Evolutionary conservation across 371 early-diverging fungal species (phyloP).

Genomic region (Haplosporangium sp.): DNA sequence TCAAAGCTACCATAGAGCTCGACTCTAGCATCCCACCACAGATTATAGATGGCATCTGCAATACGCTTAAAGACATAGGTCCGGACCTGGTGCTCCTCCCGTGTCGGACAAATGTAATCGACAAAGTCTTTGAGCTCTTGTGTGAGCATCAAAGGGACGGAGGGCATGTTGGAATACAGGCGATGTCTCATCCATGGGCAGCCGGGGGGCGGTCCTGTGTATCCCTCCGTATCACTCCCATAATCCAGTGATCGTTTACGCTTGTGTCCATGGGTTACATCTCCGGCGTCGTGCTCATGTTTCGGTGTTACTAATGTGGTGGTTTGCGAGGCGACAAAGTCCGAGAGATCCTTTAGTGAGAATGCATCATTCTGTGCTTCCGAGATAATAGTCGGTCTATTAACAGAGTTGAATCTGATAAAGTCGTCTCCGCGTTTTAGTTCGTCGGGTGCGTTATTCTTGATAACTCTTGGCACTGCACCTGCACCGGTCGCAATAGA

Average conservation of each 20-base stretch:
- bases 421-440: conserved; percentile 31
- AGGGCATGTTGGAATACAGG: conserved; percentile 18
- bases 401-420: conserved; percentile 17
- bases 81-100: conserved; percentile 82
- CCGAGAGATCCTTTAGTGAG: too few relatives aligned
- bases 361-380: too few relatives aligned
- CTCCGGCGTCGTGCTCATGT: too few relatives aligned
- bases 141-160: conserved; percentile 58
- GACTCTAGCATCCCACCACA: conserved; percentile 60
- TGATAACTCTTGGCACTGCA: too few relatives aligned
- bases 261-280: conserved; percentile 8
- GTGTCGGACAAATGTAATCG: conserved; percentile 81
- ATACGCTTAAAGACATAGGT: conserved; percentile 74
- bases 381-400: not conserved
- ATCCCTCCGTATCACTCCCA: conserved; percentile 27
- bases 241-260: conserved; percentile 19
- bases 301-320: too few relatives aligned
- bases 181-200: conserved; percentile 54
- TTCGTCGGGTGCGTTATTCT: conserved; percentile 2
- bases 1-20: conserved; percentile 88
- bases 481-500: too few relatives aligned
- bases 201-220: conserved; percentile 33
- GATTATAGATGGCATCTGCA: conserved; percentile 56
- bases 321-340: too few relatives aligned
- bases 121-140: conserved; percentile 82